These are phyloP conservation scores for Porphyra umbilicalis DNA, from an alignment of 31 red algal species.

Conservation along the genomic window DNA sequence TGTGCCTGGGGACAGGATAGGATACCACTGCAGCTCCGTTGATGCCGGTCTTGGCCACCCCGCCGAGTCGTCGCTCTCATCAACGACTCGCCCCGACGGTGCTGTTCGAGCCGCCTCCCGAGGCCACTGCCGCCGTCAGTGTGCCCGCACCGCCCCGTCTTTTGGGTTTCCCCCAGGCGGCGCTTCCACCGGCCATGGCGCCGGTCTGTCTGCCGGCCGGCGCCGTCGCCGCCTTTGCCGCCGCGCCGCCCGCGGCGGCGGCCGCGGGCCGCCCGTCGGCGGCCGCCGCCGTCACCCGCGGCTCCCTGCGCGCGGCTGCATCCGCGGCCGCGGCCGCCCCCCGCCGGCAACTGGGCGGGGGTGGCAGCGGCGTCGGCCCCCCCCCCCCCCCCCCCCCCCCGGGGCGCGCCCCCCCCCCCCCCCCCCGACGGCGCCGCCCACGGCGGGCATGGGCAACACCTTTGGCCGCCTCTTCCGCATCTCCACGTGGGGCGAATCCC, in stretches of 20 bases:
- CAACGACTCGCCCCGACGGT: no score
- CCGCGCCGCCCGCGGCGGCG: neutral
- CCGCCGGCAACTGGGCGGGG: neutral
- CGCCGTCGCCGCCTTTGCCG: neutral
- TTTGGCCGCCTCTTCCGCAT: conserved; percentile 91
- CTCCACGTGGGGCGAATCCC: conserved; percentile 93
- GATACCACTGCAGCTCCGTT: no score
- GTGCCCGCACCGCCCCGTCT: no score
- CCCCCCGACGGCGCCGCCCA: neutral
- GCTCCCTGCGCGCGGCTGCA: neutral
- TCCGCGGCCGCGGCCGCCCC: neutral
- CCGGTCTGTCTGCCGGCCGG: no score
- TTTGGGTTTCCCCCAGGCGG: no score
- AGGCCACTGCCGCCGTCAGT: no score
- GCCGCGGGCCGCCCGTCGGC: neutral
- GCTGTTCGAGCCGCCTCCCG: no score
- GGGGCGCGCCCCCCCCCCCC: no score
- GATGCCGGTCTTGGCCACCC: no score
- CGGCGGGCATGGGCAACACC: conserved; percentile 63
- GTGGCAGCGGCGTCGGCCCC: neutral
- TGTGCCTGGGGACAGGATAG: no score
- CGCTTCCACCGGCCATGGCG: no score
- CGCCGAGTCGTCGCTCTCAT: no score
- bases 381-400: neutral
- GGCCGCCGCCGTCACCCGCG: neutral